Evolutionary conservation across 192 early-diverging fungal species (phyloP).

Genomic region (Coemansia sp.): DNA sequence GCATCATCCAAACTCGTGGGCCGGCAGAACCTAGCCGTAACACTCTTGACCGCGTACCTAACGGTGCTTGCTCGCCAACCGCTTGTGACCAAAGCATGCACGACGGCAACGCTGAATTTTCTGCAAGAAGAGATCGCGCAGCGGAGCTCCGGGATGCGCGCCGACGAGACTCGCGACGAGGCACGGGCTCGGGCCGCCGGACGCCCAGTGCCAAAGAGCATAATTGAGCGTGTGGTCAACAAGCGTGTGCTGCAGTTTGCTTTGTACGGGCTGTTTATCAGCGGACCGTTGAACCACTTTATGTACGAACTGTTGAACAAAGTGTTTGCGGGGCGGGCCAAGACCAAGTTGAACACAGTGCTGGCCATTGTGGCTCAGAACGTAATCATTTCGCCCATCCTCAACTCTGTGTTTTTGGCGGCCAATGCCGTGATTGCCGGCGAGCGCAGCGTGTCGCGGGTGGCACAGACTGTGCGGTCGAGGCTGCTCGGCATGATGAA

Average conservation of each 20-base stretch:
- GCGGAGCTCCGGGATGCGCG: slow-evolving; percentile 59
- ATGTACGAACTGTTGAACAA: slow-evolving; percentile 76
- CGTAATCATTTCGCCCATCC: slow-evolving; percentile 80
- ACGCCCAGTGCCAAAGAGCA: slow-evolving; percentile 3
- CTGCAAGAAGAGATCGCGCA: slow-evolving; percentile 78
- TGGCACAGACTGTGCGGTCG: slow-evolving; percentile 58
- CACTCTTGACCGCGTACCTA: slow-evolving; percentile 64
- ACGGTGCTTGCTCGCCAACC: slow-evolving; percentile 63
- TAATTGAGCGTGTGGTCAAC: slow-evolving; percentile 52
- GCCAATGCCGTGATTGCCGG: slow-evolving; percentile 84
- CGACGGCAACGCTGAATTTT: slow-evolving; percentile 70
- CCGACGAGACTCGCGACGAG: slow-evolving; percentile 33
- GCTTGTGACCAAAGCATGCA: slow-evolving; percentile 78
- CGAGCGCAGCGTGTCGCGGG: slow-evolving; percentile 55
- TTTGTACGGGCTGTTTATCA: slow-evolving; percentile 76
- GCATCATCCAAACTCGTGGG: slow-evolving; percentile 46
- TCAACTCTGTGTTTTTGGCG: slow-evolving; percentile 82
- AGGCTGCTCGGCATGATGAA: slow-evolving; percentile 76
- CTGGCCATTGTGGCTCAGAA: slow-evolving; percentile 73
- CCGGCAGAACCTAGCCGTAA: slow-evolving; percentile 36
- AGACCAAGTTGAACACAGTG: slow-evolving; percentile 63
- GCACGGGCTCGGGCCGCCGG: slow-evolving; percentile 9
- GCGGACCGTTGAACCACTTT: slow-evolving; percentile 80
- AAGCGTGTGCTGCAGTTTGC: slow-evolving; percentile 78
- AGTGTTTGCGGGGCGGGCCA: slow-evolving; percentile 68